Evolutionary conservation across 352 stramenopile genomes (phyloP), one percentile per base, ranked within the genome.

Genomic region (Phytophthora pinifolia): DNA sequence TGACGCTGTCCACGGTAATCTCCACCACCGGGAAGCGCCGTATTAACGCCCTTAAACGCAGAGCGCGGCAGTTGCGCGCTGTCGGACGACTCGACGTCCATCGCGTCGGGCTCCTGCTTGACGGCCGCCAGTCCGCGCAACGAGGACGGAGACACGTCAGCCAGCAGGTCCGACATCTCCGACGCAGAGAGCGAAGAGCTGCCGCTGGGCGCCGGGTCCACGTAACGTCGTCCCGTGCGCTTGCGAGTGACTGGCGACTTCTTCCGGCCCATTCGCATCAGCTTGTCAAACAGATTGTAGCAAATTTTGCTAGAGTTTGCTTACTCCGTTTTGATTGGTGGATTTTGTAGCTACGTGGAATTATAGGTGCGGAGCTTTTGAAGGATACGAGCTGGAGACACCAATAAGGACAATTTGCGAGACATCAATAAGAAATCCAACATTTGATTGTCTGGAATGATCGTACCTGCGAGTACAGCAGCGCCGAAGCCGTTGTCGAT

Each of bases 401-500:
- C 15, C 10, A 57, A 54, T 25, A 52, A 13, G 8, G 10, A 41
- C 18, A 42, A 15, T 18, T 48, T 12, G 46, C 58, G 22, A 27
- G 22, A 27, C 22, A 27, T 6, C 22, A 27, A 27, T 27, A 27
- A 27, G 2, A 22, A 22, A 22, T 22, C 20, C 20, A 22, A 27
- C 22, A 27, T 27, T 27, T 27, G 22, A 27, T 27, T 2, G 20
- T 25, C 20, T 53, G 27, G 54, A 51, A 53, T 49, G 9, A 20
- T n/a, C 59, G 54, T 62, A 94, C 84, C 79, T 71, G 95, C 97
- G 22, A 98, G 85, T 1, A 97, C 93, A 8, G 96, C 97, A 4
- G 92, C 97, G 6, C 96, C 96, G 74, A 99, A 99, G 31, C 97
- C 97, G 64, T 99, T 99, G 72, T 99, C 97, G 56, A 99, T 98